These are phyloP conservation scores for Eutypa lata DNA, from an alignment of 2,329 filamentous ascomycete genomes.

Conservation along the genomic window DNA sequence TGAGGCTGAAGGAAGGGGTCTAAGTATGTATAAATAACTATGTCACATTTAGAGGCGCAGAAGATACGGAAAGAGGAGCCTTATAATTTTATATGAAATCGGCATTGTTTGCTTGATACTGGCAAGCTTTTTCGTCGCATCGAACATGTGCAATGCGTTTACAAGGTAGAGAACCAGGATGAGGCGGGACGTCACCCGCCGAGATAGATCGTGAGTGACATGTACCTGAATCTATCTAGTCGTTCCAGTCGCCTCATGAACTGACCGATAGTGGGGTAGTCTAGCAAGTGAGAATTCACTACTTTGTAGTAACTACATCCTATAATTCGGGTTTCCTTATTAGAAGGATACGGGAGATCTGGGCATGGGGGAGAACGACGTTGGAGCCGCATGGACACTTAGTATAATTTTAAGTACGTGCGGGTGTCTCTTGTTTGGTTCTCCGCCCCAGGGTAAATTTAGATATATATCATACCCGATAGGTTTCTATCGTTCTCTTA, in stretches of 20 bases:
- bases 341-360: too few relatives aligned
- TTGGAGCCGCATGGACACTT: too few relatives aligned
- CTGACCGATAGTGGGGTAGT: background rate
- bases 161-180: background rate
- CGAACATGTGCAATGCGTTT: background rate
- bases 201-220: constrained; percentile 8
- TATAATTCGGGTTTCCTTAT: too few relatives aligned
- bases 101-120: background rate
- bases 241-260: background rate
- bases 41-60: too few relatives aligned
- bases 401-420: too few relatives aligned
- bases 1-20: background rate
- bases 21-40: background rate
- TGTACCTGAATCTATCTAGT: background rate
- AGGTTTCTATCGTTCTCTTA: too few relatives aligned
- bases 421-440: too few relatives aligned
- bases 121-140: background rate
- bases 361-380: too few relatives aligned
- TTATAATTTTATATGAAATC: background rate
- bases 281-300: too few relatives aligned
- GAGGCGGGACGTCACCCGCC: constrained; percentile 16
- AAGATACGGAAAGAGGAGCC: background rate
- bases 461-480: too few relatives aligned
- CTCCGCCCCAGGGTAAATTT: too few relatives aligned
- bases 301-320: too few relatives aligned